Percentiles rank a stretch among this genome's conserved stretches.
Evolutionary conservation across 1,284 basidiomycete genomes (phyloP).

Genomic region (Vanrija humicola): DNA sequence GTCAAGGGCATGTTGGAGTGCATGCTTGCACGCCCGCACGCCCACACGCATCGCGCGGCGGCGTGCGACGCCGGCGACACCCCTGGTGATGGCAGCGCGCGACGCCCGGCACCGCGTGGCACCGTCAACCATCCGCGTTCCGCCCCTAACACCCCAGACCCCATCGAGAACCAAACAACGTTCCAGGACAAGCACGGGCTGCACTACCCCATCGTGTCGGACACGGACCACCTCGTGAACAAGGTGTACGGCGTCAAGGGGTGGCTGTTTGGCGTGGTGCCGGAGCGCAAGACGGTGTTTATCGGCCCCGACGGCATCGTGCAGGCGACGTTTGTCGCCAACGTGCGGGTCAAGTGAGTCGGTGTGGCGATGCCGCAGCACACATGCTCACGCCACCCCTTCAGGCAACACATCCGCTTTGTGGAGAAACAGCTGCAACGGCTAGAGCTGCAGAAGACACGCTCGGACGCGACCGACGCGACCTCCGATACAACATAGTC

Average conservation of each 20-base stretch:
- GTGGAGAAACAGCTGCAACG: constrained; percentile 58
- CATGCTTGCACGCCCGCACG: neutral
- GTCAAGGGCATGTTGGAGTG: too few species aligned
- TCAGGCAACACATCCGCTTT: constrained; percentile 61
- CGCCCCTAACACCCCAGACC: constrained; percentile 48
- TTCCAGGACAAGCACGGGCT: constrained; percentile 70
- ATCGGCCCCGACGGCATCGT: constrained; percentile 66
- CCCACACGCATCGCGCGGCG: neutral
- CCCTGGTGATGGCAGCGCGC: neutral
- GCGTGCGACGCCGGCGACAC: neutral
- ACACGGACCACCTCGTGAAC: constrained; percentile 59
- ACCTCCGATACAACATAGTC: neutral
- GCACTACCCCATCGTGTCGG: constrained; percentile 70
- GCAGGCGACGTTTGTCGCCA: constrained; percentile 49
- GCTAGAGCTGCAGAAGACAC: constrained; percentile 5
- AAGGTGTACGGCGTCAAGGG: constrained; percentile 63
- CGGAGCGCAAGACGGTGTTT: constrained; percentile 66
- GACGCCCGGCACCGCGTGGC: neutral
- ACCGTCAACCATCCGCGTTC: neutral
- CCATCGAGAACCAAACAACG: constrained; percentile 63
- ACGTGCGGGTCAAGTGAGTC: constrained; percentile 20
- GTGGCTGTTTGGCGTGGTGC: constrained; percentile 56
- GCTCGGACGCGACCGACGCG: neutral
- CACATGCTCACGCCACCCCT: constrained; percentile 30
- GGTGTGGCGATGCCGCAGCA: too few species aligned